Evolutionary conservation across 305 asterid species (phyloP).

Genomic region (Fraxinus latifolia): DNA sequence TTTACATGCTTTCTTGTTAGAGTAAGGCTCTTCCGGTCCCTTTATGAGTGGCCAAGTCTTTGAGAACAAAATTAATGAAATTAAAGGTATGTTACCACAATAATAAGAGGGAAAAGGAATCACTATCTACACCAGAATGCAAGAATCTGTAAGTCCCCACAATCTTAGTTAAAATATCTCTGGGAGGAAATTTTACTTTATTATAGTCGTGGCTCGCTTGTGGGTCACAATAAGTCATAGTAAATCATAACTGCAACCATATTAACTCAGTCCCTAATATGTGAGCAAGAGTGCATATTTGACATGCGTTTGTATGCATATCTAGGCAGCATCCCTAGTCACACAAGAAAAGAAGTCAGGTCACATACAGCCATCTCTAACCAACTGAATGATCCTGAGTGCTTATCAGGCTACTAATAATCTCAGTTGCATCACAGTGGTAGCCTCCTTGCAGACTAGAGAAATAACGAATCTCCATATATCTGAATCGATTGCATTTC

Average conservation of each 20-base stretch:
- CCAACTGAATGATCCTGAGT: slow-evolving; percentile 18
- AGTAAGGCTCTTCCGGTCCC: background rate
- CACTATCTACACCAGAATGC: background rate
- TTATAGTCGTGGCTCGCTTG: background rate
- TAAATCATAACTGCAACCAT: background rate
- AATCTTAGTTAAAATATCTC: background rate
- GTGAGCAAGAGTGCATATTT: background rate
- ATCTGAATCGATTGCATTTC: slow-evolving; percentile 43
- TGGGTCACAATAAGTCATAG: background rate
- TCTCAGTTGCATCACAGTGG: slow-evolving; percentile 31
- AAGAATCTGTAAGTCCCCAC: background rate
- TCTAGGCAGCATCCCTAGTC: background rate
- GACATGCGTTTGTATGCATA: background rate
- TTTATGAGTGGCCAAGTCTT: background rate
- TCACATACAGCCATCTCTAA: slow-evolving; percentile 4
- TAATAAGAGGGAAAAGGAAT: background rate
- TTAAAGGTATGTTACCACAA: background rate
- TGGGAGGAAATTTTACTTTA: background rate
- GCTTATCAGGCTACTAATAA: slow-evolving; percentile 35
- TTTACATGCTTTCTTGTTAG: background rate
- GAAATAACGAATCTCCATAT: slow-evolving; percentile 49
- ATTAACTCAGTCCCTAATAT: background rate
- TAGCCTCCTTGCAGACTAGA: slow-evolving; percentile 33
- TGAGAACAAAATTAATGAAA: background rate
- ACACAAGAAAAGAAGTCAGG: background rate